A percentile compares a stretch with the other conserved stretches of the same genome.
These are phyloP conservation scores for Bipolaris victoriae DNA, from an alignment of 2,329 filamentous ascomycete genomes.

Conservation along the genomic window DNA sequence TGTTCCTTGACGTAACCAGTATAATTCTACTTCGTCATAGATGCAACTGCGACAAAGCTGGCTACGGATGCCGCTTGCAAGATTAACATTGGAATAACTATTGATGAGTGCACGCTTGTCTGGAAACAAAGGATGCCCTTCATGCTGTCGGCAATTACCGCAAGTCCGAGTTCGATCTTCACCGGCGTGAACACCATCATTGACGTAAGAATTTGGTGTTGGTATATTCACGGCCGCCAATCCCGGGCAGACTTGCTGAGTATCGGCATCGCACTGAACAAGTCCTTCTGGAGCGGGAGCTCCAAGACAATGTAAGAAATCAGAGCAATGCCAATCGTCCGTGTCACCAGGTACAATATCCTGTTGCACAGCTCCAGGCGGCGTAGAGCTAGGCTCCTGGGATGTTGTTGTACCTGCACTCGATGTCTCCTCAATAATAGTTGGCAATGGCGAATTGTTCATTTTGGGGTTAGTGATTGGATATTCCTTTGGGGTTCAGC, in stretches of 20 bases:
- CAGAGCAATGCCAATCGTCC: not conserved
- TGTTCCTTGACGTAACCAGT: constrained; percentile 7
- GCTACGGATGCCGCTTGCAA: not conserved
- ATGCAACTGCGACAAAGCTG: constrained; percentile 8
- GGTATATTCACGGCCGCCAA: not conserved
- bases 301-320: not conserved
- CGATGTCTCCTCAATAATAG: not conserved
- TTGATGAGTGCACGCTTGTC: not conserved
- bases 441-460: no score
- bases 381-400: not conserved
- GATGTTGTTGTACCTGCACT: not conserved
- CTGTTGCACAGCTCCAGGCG: not conserved
- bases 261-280: not conserved
- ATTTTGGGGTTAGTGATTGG: not conserved
- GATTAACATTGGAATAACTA: not conserved
- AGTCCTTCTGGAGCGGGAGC: no score
- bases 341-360: no score
- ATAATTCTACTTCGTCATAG: constrained; percentile 8
- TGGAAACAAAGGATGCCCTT: not conserved
- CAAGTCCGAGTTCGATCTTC: not conserved
- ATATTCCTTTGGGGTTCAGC: not conserved
- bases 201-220: not conserved
- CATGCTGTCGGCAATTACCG: not conserved
- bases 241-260: not conserved
- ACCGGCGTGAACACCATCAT: not conserved